Percentiles rank a stretch among this genome's conserved stretches.
Conservation (phyloP, 192 early-diverging fungal species). For the Coemansia sp. region DNA sequence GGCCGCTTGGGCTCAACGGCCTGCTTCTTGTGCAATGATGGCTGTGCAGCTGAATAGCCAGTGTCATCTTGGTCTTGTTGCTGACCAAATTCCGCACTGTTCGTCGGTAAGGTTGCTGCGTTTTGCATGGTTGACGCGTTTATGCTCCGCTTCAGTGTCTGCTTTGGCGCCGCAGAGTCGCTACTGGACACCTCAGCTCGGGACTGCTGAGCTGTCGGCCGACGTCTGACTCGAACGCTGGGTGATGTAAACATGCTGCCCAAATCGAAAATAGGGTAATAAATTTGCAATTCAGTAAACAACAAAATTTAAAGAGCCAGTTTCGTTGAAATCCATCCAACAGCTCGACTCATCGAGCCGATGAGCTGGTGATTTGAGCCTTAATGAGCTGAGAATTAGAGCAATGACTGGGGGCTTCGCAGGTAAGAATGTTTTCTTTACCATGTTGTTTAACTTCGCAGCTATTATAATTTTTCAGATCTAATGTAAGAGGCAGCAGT, state of each 20-base stretch:
- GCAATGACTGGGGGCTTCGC: too few species aligned
- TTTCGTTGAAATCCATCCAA: background rate
- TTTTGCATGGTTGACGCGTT: background rate
- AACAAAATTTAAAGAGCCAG: background rate
- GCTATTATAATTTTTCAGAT: too few species aligned
- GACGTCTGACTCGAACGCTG: slow-evolving; percentile 26
- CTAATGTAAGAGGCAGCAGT: too few species aligned
- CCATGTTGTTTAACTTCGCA: too few species aligned
- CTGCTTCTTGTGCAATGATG: slow-evolving; percentile 18
- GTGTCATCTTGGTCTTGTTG: background rate
- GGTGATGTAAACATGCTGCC: slow-evolving; percentile 34
- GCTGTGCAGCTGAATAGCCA: background rate
- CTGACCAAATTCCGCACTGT: background rate
- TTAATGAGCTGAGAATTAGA: too few species aligned
- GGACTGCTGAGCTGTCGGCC: slow-evolving; percentile 3
- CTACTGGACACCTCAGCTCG: background rate
- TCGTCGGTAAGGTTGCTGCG: background rate
- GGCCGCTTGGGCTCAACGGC: slow-evolving; percentile 8
- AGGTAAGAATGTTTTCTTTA: too few species aligned
- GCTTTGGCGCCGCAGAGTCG: background rate
- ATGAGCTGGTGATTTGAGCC: too few species aligned
- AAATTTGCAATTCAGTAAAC: background rate
- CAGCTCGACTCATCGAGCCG: background rate
- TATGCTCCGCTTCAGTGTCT: slow-evolving; percentile 6
- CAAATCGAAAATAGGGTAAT: background rate